phyloP scores from a whole-genome alignment of 495 filamentous ascomycete species.

The Tuber umbilicatum region DNA sequence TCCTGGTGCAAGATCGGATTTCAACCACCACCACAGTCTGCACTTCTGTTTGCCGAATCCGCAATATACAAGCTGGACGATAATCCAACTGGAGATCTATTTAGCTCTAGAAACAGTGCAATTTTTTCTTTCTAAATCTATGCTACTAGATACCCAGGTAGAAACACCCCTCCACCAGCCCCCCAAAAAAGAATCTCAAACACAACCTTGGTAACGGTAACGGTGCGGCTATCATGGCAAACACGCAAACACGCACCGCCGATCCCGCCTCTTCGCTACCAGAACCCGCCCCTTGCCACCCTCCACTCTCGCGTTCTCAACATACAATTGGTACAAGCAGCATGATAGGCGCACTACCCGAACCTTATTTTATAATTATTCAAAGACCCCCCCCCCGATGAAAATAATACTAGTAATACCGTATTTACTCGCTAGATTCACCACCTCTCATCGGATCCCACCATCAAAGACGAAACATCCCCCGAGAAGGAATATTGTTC shows the following conservation, averaged over 20 bases:
- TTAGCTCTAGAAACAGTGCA: background rate
- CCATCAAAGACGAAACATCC: too few species aligned
- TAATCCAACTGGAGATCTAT: background rate
- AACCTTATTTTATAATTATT: background rate
- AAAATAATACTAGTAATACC: too few species aligned
- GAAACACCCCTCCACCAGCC: background rate
- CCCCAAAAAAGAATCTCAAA: background rate
- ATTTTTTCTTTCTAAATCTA: too few species aligned
- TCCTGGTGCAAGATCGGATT: background rate
- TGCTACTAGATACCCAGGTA: background rate
- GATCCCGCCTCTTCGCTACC: background rate
- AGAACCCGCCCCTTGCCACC: background rate
- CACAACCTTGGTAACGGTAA: background rate
- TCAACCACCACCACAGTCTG: background rate
- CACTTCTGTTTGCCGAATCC: background rate
- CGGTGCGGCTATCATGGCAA: background rate
- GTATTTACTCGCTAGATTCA: too few species aligned
- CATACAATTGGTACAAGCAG: too few species aligned
- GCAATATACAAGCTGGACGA: background rate
- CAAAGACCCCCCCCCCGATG: slow-evolving; percentile 16
- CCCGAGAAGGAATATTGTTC: too few species aligned
- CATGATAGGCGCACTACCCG: too few species aligned
- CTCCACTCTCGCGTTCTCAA: background rate
- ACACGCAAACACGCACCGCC: background rate
- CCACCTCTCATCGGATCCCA: too few species aligned